Base-by-base conservation (phyloP, 495 filamentous ascomycete species). In the Aspergillus carlsbadensis region DNA sequence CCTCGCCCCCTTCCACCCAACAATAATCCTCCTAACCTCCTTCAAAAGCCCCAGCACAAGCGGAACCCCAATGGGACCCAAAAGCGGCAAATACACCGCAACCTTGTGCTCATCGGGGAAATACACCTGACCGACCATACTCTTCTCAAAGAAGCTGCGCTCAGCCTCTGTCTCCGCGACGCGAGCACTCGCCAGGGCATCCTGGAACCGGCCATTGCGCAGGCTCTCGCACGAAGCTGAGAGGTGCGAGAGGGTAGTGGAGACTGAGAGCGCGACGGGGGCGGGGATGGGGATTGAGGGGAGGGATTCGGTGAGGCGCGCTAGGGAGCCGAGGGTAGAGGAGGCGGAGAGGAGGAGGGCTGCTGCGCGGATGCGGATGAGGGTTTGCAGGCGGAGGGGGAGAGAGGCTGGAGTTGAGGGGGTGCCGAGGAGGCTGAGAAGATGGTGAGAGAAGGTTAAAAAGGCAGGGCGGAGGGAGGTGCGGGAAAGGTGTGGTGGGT, bases 21-120 rank as follows among this genome's bases (percentile, higher is more conserved):
- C 62, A 18, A 75, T 58, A 37, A 79, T 29, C 56, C 73, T 74
- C 72, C 82, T 88, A 11, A 91, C 34, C 76, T 96, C 92, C 65
- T 95, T 98, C 31, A 92, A 37, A 48, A 89, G 76, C 11, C 85
- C 86, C 77, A 98, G 88, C 6, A 96, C 58, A 36, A 98, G 72
- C 21, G 94, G 94, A 7, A 98, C 95, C 10, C 89, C 93, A 39
- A 98, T 85, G 1, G 95, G 94, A 2, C 95, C 94, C 47, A 98
- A 72, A 13, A 98, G 72, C 13, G 94, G 94, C 59, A 98, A 66
- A 65, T 98, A 98, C 11, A 98, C 94, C 0, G 94, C 95, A n/a
- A 98, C 81, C 71, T 98, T 98, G 65, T 98, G 94, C 72, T 98
- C 94, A 65, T 98, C 95, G 2, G 94, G 94, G 70, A 91, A 98